These are phyloP conservation scores for Flueggea neowawraea DNA, from an alignment of 441 rosid genomes.

Conservation along the genomic window DNA sequence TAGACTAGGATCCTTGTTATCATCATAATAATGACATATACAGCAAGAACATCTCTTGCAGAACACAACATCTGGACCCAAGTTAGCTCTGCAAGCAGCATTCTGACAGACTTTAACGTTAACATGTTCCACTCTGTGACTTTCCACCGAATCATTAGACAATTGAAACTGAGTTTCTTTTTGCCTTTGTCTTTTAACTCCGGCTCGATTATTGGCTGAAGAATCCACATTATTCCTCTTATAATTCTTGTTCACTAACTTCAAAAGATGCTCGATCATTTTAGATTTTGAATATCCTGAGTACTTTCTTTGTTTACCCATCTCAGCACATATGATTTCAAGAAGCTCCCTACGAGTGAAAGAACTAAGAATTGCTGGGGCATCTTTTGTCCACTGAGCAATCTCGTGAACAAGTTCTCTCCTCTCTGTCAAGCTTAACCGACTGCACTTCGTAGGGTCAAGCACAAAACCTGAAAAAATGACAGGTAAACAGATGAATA, in stretches of 20 bases:
- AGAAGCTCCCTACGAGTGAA: conserved; percentile 94
- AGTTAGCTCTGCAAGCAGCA: conserved; percentile 78
- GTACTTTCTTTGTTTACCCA: conserved; percentile 97
- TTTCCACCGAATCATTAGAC: conserved; percentile 33
- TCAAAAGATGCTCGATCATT: conserved; percentile 85
- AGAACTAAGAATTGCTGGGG: conserved; percentile 66
- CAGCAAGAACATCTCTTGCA: conserved; percentile 96
- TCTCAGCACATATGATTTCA: conserved; percentile 84
- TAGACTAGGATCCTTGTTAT: conserved; percentile 93
- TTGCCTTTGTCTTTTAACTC: conserved; percentile 62
- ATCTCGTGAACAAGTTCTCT: conserved; percentile 76
- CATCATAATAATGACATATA: conserved; percentile 75
- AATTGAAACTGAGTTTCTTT: conserved; percentile 51
- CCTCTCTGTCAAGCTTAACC: conserved; percentile 72
- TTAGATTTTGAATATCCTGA: conserved; percentile 83
- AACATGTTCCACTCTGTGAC: conserved; percentile 20
- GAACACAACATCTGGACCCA: conserved; percentile 52
- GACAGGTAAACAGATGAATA: background rate
- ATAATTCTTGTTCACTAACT: conserved; percentile 61
- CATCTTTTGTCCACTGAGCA: conserved; percentile 57
- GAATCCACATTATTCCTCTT: conserved; percentile 38
- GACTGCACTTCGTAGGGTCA: conserved; percentile 48
- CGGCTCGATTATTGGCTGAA: conserved; percentile 28
- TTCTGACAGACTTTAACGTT: conserved; percentile 57
- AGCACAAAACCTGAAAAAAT: conserved; percentile 41